phyloP scores from a whole-genome alignment of 305 asterid species.

The Lippia alba region DNA sequence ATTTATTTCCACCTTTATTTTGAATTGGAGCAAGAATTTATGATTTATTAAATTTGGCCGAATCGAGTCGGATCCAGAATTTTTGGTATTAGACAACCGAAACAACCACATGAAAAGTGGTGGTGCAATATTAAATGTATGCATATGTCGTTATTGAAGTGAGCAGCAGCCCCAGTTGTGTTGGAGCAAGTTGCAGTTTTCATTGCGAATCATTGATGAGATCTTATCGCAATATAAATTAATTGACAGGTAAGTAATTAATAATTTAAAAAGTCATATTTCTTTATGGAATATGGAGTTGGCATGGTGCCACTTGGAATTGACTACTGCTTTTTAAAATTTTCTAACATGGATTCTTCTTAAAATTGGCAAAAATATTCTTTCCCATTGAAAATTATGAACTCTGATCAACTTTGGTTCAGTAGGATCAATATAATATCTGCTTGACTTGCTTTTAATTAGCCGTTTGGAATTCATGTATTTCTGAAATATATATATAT shows the following conservation, averaged over 20 bases:
- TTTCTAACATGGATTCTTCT: neutral
- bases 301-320: neutral
- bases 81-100: neutral
- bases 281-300: neutral
- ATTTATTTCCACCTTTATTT: too few species aligned
- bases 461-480: neutral
- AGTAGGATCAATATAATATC: neutral
- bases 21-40: too few species aligned
- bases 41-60: too few species aligned
- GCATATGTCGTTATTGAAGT: neutral
- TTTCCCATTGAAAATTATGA: neutral
- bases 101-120: neutral
- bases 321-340: neutral
- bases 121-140: too few species aligned
- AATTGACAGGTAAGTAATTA: neutral
- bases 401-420: neutral
- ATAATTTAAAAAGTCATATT: neutral
- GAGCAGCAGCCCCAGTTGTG: slow-evolving; percentile 6
- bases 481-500: too few species aligned
- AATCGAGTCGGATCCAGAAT: too few species aligned
- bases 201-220: slow-evolving; percentile 22
- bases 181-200: slow-evolving; percentile 5
- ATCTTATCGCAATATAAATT: neutral
- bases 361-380: neutral
- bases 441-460: too few species aligned